phyloP scores from a whole-genome alignment of 1,284 basidiomycete genomes.

The Flammula alnicola region DNA sequence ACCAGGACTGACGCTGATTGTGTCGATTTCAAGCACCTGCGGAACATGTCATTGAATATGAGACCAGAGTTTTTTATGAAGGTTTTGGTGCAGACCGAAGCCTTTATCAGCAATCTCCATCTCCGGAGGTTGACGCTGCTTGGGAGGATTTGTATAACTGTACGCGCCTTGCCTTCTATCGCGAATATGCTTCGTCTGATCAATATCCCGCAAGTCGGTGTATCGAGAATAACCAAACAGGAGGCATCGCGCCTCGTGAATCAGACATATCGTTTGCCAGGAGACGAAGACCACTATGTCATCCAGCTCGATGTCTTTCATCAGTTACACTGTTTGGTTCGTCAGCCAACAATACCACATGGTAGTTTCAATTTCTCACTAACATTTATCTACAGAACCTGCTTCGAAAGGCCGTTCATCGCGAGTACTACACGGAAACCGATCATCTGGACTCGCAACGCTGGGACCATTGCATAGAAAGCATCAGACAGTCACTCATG shows the following conservation, averaged over 20 bases:
- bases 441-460: constrained; percentile 25
- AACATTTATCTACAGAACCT: constrained; percentile 26
- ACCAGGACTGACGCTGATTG: not conserved
- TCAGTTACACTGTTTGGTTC: constrained; percentile 37
- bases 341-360: constrained; percentile 9
- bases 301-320: constrained; percentile 36
- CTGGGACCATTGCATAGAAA: constrained; percentile 33
- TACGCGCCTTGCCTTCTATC: not conserved
- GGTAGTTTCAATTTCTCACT: not conserved
- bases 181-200: not conserved
- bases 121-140: constrained; percentile 27
- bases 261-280: constrained; percentile 28
- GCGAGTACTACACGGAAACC: constrained; percentile 27
- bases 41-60: constrained; percentile 21
- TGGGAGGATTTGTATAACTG: constrained; percentile 28
- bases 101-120: constrained; percentile 27
- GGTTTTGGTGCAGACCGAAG: constrained; percentile 21
- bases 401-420: constrained; percentile 31
- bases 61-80: constrained; percentile 21
- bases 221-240: constrained; percentile 26
- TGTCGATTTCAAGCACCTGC: constrained; percentile 21
- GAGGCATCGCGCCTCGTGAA: constrained; percentile 30
- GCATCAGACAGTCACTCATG: constrained; percentile 34
- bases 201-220: constrained; percentile 22
- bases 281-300: constrained; percentile 29